A percentile compares a stretch with the other conserved stretches of the same genome.
These are phyloP conservation scores for Phaeosphaeria sp. DNA, from an alignment of 2,329 filamentous ascomycete species.

Conservation along the genomic window DNA sequence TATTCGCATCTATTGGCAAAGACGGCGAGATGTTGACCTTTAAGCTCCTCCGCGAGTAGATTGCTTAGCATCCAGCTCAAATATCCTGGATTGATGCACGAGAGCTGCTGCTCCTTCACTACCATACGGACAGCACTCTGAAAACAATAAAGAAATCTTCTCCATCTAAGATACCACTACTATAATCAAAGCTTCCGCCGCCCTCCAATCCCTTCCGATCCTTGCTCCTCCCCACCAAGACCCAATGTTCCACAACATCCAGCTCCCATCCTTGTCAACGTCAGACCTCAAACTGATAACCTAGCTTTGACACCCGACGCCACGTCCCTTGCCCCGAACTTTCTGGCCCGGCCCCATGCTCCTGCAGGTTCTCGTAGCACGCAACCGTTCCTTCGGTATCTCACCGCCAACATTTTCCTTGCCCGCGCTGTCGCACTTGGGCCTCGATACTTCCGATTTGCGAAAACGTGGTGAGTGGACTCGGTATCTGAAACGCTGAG, in stretches of 20 bases:
- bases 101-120: too few relatives aligned
- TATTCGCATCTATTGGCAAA: too few relatives aligned
- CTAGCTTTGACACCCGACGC: slow-evolving; percentile 21
- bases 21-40: too few relatives aligned
- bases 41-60: too few relatives aligned
- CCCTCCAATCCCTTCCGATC: not conserved
- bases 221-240: not conserved
- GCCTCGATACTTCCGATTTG: slow-evolving; percentile 13
- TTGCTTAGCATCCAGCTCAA: too few relatives aligned
- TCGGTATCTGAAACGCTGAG: slow-evolving; percentile 4
- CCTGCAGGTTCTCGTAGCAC: not conserved
- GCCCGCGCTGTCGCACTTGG: slow-evolving; percentile 9
- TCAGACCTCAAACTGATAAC: slow-evolving; percentile 27
- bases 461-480: not conserved
- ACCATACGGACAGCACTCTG: too few relatives aligned
- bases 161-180: too few relatives aligned
- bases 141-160: too few relatives aligned
- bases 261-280: slow-evolving; percentile 18
- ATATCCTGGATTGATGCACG: too few relatives aligned
- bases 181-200: too few relatives aligned
- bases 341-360: not conserved
- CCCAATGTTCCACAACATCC: slow-evolving; percentile 1
- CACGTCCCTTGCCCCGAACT: slow-evolving; percentile 2
- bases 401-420: not conserved
- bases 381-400: not conserved